Conservation (phyloP, 176 grass and related monocot species). For the Triticum monococcum region DNA sequence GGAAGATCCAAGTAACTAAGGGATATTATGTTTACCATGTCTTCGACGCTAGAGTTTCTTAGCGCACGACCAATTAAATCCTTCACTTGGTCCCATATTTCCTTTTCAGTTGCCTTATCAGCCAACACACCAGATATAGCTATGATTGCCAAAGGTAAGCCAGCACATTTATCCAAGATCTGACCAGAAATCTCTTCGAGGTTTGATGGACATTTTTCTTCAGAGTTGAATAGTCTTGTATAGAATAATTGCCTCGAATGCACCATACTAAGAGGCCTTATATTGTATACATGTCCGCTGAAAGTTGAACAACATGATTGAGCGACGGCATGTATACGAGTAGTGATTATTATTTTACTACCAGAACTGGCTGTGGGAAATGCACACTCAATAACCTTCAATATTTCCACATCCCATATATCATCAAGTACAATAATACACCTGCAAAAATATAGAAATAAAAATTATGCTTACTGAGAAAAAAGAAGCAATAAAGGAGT, state of each 20-base stretch:
- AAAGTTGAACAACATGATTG: background rate
- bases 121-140: background rate
- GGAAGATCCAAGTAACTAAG: constrained; percentile 35
- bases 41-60: background rate
- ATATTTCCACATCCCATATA: background rate
- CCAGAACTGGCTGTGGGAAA: background rate
- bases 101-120: background rate
- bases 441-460: background rate
- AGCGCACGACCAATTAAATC: background rate
- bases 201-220: background rate
- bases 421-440: background rate
- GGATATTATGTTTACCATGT: background rate
- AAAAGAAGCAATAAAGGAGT: background rate
- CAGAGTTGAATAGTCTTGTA: background rate
- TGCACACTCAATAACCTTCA: background rate
- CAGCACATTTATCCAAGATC: background rate
- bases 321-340: background rate
- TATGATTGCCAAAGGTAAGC: background rate
- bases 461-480: background rate
- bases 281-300: background rate
- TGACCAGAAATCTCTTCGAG: background rate
- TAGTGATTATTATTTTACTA: background rate
- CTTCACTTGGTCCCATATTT: background rate
- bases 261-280: background rate
- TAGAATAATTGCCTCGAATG: background rate